These are phyloP conservation scores for Talaromyces sp. DNA, from an alignment of 2,329 filamentous ascomycete genomes.

Conservation along the genomic window DNA sequence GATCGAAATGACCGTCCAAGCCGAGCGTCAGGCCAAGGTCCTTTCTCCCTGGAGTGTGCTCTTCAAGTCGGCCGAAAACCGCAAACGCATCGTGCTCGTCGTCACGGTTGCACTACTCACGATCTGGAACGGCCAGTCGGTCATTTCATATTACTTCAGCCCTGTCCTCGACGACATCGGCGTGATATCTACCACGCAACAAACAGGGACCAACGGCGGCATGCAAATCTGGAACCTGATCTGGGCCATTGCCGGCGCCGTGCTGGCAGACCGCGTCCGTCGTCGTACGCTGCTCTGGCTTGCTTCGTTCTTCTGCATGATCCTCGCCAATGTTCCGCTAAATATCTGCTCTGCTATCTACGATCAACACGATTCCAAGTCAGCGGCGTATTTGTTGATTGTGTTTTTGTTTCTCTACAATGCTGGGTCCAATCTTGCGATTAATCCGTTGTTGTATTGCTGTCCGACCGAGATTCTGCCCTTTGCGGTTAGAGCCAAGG, in stretches of 20 bases:
- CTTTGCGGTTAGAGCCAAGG: conserved; percentile 53
- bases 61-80: too few relatives aligned
- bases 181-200: not conserved
- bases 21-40: too few relatives aligned
- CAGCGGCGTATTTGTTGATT: not conserved
- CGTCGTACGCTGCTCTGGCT: not conserved
- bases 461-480: conserved; percentile 53
- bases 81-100: too few relatives aligned
- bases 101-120: too few relatives aligned
- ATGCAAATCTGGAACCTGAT: not conserved
- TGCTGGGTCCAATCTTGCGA: conserved; percentile 36
- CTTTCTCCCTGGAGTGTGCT: too few relatives aligned
- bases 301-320: not conserved
- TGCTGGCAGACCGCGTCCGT: not conserved
- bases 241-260: not conserved
- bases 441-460: conserved; percentile 40
- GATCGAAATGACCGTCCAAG: too few relatives aligned
- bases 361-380: not conserved
- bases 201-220: not conserved
- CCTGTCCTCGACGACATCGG: conserved; percentile 1
- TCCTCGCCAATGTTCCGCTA: not conserved
- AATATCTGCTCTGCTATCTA: not conserved
- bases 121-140: not conserved
- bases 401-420: not conserved
- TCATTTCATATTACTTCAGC: conserved; percentile 7